phyloP scores from a whole-genome alignment of 1,284 basidiomycete species.

The Malassezia japonica region DNA sequence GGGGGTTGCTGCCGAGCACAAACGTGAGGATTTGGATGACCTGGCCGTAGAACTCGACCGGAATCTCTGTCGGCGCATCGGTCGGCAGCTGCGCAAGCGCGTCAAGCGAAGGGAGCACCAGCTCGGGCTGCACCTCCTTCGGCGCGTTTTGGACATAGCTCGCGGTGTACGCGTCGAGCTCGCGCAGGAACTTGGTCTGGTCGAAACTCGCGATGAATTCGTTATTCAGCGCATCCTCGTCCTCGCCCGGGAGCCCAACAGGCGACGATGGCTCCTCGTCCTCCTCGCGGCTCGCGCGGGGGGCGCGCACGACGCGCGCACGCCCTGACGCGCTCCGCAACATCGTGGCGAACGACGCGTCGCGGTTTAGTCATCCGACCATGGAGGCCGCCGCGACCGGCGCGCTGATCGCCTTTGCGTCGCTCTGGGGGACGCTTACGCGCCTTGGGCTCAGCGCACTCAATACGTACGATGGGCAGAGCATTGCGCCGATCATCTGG shows the following conservation, averaged over 20 bases:
- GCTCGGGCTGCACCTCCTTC: too few relatives aligned
- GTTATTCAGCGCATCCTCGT: conserved; percentile 12
- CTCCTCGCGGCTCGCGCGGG: background rate
- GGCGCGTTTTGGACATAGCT: too few relatives aligned
- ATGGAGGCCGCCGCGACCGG: conserved; percentile 21
- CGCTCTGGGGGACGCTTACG: conserved; percentile 49
- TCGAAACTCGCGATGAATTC: conserved; percentile 12
- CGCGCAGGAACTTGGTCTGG: conserved; percentile 4
- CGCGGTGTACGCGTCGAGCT: conserved; percentile 11
- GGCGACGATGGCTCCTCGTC: conserved; percentile 13
- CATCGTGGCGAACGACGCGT: background rate
- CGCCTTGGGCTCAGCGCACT: conserved; percentile 49
- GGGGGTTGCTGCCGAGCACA: conserved; percentile 29
- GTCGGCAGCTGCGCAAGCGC: background rate
- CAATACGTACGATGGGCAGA: conserved; percentile 60
- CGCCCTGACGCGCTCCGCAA: conserved; percentile 6
- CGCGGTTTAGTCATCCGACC: background rate
- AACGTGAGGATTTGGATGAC: conserved; percentile 39
- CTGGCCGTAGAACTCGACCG: conserved; percentile 30
- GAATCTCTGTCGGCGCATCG: conserved; percentile 10
- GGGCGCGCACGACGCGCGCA: background rate
- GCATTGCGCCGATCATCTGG: conserved; percentile 76
- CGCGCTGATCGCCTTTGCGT: conserved; percentile 42
- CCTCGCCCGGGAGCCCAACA: background rate
- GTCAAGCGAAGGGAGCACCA: background rate